Percentiles rank a stretch among this genome's conserved stretches.
Conservation (phyloP, 306 rosid species). For the Vicia faba region DNA sequence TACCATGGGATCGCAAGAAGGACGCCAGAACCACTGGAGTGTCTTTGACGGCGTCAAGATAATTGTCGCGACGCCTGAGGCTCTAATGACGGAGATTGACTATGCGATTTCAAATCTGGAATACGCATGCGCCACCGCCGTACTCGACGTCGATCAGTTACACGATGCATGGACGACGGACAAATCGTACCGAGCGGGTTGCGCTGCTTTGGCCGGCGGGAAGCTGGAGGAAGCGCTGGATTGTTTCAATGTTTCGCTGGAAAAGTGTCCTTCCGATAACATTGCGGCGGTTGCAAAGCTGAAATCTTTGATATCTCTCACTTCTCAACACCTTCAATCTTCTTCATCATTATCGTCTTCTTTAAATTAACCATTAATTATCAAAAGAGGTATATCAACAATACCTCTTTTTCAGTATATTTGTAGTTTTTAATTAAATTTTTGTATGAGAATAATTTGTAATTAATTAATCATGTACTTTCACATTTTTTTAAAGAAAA, state of each 20-base stretch:
- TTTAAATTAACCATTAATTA: not conserved
- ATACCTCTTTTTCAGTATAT: not conserved
- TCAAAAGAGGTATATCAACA: not conserved
- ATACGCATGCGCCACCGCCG: constrained; percentile 58
- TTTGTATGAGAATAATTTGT: too few relatives aligned
- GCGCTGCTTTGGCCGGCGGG: constrained; percentile 79
- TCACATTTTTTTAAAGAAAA: too few relatives aligned
- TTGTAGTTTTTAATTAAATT: not conserved
- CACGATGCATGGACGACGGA: constrained; percentile 73
- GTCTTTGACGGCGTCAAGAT: constrained; percentile 69
- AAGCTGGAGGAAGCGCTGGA: constrained; percentile 72
- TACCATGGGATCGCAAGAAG: constrained; percentile 44
- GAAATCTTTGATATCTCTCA: constrained; percentile 68
- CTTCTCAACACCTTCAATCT: constrained; percentile 69
- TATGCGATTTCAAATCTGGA: constrained; percentile 79
- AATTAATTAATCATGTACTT: too few relatives aligned
- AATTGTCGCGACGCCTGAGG: constrained; percentile 74
- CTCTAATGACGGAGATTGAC: constrained; percentile 76
- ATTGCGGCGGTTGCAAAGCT: constrained; percentile 67
- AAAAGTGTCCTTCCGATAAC: constrained; percentile 75
- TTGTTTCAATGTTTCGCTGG: constrained; percentile 62
- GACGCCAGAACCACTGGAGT: constrained; percentile 53
- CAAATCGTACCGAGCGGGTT: constrained; percentile 79
- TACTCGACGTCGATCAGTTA: constrained; percentile 37
- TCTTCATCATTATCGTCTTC: not conserved